Evolutionary conservation across 495 filamentous ascomycete species (phyloP).

Genomic region (Penicillium cataractarum): DNA sequence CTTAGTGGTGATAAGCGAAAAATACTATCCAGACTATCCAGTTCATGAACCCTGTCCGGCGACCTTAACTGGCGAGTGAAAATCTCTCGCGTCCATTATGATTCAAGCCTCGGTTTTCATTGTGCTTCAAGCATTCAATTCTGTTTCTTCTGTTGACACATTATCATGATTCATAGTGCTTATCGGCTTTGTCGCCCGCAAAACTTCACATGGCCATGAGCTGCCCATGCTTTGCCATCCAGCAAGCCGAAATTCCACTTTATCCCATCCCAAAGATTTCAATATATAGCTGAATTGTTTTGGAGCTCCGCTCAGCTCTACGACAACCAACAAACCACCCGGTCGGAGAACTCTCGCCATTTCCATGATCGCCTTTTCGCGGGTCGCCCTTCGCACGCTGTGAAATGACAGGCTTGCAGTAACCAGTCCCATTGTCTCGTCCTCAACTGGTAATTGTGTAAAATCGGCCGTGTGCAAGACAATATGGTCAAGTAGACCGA

Average conservation of each 20-base stretch:
- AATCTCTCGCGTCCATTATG: not conserved
- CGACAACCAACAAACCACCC: not conserved
- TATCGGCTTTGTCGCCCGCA: not conserved
- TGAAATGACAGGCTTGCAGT: not conserved
- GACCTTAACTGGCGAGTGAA: not conserved
- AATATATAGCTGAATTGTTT: not conserved
- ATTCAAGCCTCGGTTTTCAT: not conserved
- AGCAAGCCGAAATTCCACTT: not conserved
- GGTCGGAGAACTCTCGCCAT: not conserved
- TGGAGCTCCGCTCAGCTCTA: not conserved
- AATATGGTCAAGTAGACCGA: not conserved
- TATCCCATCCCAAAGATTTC: not conserved
- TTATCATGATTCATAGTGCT: not conserved
- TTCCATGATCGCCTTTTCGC: not conserved
- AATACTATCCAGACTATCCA: no score
- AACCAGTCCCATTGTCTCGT: not conserved
- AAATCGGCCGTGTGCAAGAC: not conserved
- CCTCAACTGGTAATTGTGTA: not conserved
- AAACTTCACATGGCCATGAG: not conserved
- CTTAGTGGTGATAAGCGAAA: no score
- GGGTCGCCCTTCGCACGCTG: not conserved
- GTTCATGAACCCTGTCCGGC: no score
- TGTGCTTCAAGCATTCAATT: not conserved
- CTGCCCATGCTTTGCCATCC: not conserved
- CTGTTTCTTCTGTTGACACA: not conserved